Conservation (phyloP, 192 early-diverging fungal genomes). For the Linnemannia zychae region DNA sequence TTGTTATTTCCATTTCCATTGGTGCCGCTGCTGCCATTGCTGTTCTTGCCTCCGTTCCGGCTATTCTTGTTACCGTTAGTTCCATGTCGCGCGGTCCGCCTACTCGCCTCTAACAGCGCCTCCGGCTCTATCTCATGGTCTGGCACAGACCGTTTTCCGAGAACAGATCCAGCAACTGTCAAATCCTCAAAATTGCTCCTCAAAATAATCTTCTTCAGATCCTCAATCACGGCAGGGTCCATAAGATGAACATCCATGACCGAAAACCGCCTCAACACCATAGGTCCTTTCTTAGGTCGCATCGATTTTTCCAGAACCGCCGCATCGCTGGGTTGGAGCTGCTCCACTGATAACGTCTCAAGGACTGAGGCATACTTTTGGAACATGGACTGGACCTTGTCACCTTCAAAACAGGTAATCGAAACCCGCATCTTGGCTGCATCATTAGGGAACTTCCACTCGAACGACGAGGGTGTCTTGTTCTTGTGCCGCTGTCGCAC, state of each 20-base stretch:
- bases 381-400: conserved; percentile 29
- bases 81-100: background rate
- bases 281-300: conserved; percentile 35
- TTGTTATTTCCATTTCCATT: background rate
- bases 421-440: conserved; percentile 15
- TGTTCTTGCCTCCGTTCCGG: background rate
- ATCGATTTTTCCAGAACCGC: conserved; percentile 28
- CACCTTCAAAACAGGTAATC: conserved; percentile 16
- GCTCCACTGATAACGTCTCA: background rate
- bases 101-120: background rate
- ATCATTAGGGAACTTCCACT: conserved; percentile 11
- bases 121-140: background rate
- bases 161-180: background rate
- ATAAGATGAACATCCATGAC: conserved; percentile 14
- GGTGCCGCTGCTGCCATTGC: background rate
- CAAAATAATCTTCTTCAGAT: conserved; percentile 30
- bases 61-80: background rate
- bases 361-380: conserved; percentile 32
- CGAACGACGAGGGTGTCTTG: conserved; percentile 5
- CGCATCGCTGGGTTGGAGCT: conserved; percentile 9
- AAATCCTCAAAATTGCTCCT: conserved; percentile 4
- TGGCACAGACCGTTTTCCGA: background rate
- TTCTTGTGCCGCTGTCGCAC: conserved; percentile 13
- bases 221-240: conserved; percentile 11
- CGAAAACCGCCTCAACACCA: conserved; percentile 13